phyloP scores from a whole-genome alignment of 208 protist species.

The Leishmania braziliensis region DNA sequence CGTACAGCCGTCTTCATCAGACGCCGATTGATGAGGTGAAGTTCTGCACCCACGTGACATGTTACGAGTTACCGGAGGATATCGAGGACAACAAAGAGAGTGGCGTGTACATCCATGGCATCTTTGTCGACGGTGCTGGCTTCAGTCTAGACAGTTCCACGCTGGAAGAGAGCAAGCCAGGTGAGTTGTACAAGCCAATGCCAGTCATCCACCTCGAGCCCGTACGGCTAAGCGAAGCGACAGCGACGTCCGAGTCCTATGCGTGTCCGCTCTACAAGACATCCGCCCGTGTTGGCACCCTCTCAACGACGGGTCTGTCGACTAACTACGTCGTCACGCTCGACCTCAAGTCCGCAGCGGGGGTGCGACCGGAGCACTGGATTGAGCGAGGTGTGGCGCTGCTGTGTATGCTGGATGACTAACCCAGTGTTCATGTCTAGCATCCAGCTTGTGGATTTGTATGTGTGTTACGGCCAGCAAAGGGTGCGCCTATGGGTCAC shows the following conservation, averaged over 20 bases:
- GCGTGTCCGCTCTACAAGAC: slow-evolving; percentile 95
- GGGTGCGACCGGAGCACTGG: slow-evolving; percentile 82
- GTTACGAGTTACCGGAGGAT: slow-evolving; percentile 71
- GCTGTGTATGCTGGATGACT: slow-evolving; percentile 94
- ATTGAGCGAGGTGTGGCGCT: slow-evolving; percentile 92
- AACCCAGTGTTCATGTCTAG: slow-evolving; percentile 1
- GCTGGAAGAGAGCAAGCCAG: slow-evolving; percentile 83
- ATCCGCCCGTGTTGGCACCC: slow-evolving; percentile 83
- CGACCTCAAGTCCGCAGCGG: slow-evolving; percentile 57
- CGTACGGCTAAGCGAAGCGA: slow-evolving; percentile 43
- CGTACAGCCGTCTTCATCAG: slow-evolving; percentile 84
- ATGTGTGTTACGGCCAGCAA: background rate
- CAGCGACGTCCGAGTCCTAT: slow-evolving; percentile 53
- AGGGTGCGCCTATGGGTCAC: too few relatives aligned
- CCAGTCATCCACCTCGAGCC: slow-evolving; percentile 93
- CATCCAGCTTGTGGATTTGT: background rate
- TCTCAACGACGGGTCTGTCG: slow-evolving; percentile 91
- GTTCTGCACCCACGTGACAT: slow-evolving; percentile 88
- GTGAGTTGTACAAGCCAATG: slow-evolving; percentile 86
- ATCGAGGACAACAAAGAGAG: slow-evolving; percentile 56
- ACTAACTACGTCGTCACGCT: slow-evolving; percentile 93
- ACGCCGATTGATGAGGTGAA: slow-evolving; percentile 93
- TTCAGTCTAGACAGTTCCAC: slow-evolving; percentile 48
- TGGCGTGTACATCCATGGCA: slow-evolving; percentile 93
- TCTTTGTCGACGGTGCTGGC: slow-evolving; percentile 91